Conservation (phyloP, 2,329 filamentous ascomycete genomes). For the Lachnellula willkommii region DNA sequence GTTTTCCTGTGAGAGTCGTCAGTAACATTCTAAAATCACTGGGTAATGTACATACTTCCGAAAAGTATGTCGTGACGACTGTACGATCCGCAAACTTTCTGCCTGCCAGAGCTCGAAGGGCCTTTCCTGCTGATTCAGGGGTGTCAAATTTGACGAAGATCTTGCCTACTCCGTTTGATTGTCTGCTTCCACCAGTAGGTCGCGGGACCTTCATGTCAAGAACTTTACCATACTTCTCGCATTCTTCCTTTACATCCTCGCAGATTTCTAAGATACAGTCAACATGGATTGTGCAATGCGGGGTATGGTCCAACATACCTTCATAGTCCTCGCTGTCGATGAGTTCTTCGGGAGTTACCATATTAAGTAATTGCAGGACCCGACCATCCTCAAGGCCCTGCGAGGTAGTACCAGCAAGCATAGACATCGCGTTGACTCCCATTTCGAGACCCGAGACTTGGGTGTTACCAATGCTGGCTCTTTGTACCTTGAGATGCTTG, state of each 20-base stretch:
- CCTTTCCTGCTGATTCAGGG: constrained; percentile 72
- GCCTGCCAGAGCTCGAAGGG: constrained; percentile 82
- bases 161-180: constrained; percentile 88
- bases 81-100: constrained; percentile 95
- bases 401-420: constrained; percentile 86
- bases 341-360: constrained; percentile 94
- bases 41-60: constrained; percentile 58
- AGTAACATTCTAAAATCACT: constrained; percentile 21
- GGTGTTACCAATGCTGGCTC: constrained; percentile 89
- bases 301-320: constrained; percentile 48
- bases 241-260: constrained; percentile 91
- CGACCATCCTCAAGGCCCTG: constrained; percentile 72
- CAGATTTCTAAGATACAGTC: constrained; percentile 67
- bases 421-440: constrained; percentile 95
- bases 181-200: constrained; percentile 74
- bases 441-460: constrained; percentile 90
- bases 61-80: constrained; percentile 93
- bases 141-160: constrained; percentile 93
- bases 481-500: constrained; percentile 74
- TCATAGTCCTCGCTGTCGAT: constrained; percentile 94
- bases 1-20: constrained; percentile 62
- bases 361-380: constrained; percentile 91
- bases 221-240: constrained; percentile 81
- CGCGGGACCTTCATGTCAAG: constrained; percentile 89
- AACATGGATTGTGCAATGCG: neutral